Percentiles rank a stretch among this genome's conserved stretches.
Evolutionary conservation across 2,329 filamentous ascomycete species (phyloP).

Genomic region (Akanthomyces muscarius): DNA sequence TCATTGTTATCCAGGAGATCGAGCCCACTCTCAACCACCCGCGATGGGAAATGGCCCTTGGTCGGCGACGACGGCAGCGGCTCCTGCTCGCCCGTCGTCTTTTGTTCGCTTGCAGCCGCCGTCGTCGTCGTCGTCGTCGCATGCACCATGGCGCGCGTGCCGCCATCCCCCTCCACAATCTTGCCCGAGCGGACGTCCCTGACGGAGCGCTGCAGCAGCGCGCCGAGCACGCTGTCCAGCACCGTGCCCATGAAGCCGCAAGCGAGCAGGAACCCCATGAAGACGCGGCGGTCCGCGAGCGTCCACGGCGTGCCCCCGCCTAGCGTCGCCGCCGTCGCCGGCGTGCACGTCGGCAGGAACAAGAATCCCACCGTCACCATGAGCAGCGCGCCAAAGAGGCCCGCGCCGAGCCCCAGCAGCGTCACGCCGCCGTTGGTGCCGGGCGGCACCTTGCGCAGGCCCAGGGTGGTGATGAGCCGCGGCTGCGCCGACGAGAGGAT

Average conservation of each 20-base stretch:
- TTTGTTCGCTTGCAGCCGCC: constrained; percentile 35
- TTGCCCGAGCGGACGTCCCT: constrained; percentile 79
- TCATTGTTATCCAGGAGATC: constrained; percentile 91
- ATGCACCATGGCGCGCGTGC: constrained; percentile 53
- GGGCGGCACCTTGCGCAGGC: constrained; percentile 71
- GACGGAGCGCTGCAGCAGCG: constrained; percentile 79
- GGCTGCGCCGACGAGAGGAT: constrained; percentile 76
- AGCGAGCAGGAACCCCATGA: constrained; percentile 57
- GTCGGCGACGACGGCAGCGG: constrained; percentile 42
- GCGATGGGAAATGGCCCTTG: constrained; percentile 49
- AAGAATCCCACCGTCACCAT: constrained; percentile 62
- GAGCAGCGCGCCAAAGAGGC: constrained; percentile 68
- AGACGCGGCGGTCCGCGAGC: constrained; percentile 38
- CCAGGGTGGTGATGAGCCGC: constrained; percentile 78
- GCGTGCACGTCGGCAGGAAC: constrained; percentile 64
- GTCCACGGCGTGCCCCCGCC: constrained; percentile 50
- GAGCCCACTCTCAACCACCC: constrained; percentile 61
- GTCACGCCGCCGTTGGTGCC: constrained; percentile 96
- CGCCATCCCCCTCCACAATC: constrained; percentile 82
- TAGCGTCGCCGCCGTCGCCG: constrained; percentile 33
- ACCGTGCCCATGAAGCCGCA: constrained; percentile 79
- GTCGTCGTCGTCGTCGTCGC: constrained; percentile 27
- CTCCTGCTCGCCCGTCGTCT: constrained; percentile 28
- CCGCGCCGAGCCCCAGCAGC: constrained; percentile 66
- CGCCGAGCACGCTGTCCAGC: constrained; percentile 83